Evolutionary conservation across 768 basidiomycete genomes (phyloP).

Genomic region (Zangia roseola): DNA sequence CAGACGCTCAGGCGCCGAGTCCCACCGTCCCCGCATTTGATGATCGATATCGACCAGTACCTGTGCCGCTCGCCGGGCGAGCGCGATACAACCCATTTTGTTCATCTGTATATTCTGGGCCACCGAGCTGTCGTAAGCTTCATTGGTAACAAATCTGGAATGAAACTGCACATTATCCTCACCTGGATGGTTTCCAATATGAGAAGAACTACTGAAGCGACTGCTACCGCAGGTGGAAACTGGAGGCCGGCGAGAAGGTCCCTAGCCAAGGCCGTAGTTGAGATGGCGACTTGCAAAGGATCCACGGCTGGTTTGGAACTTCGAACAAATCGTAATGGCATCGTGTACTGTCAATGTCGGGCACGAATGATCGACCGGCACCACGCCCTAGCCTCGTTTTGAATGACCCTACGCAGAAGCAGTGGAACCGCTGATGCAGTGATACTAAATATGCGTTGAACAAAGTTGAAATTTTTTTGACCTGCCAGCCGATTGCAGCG

Average conservation of each 20-base stretch:
- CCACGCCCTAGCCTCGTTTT: too few species aligned
- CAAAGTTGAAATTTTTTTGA: too few species aligned
- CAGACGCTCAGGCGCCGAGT: constrained; percentile 40
- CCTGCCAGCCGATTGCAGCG: too few species aligned
- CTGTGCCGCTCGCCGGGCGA: constrained; percentile 41
- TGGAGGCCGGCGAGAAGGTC: constrained; percentile 34
- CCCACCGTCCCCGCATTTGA: constrained; percentile 46
- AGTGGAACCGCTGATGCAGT: too few species aligned
- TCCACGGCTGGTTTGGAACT: constrained; percentile 25
- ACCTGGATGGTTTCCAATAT: constrained; percentile 49
- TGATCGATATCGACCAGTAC: constrained; percentile 43
- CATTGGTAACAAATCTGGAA: neutral
- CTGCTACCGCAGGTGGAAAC: constrained; percentile 45
- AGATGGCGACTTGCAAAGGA: constrained; percentile 31
- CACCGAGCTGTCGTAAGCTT: neutral
- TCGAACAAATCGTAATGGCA: constrained; percentile 32
- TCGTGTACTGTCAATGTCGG: constrained; percentile 3
- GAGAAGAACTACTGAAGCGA: constrained; percentile 39
- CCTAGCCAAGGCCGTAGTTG: constrained; percentile 29
- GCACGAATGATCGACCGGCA: too few species aligned
- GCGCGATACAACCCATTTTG: constrained; percentile 37
- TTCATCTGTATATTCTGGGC: constrained; percentile 35
- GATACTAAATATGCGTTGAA: too few species aligned
- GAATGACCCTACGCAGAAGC: too few species aligned
- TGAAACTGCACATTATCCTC: neutral